Evolutionary conservation across 1,284 basidiomycete genomes (phyloP), one percentile per base, ranked within the genome.

Genomic region (Cryptococcus amylolentus): DNA sequence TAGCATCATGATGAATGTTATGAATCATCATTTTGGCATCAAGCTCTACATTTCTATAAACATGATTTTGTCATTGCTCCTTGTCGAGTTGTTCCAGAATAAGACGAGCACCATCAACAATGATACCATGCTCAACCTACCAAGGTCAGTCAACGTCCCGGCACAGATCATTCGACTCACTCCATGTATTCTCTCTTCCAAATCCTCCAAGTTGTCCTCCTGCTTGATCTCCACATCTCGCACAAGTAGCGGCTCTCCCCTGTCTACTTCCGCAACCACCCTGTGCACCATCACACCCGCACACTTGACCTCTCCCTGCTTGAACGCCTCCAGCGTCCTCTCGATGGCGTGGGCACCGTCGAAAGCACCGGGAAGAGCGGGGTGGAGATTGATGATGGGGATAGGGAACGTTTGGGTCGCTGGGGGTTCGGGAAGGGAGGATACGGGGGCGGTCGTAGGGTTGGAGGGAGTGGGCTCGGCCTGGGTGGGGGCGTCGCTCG

Each of bases 371-470:
- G 96, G 96, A 2, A 98, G 80, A 5, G 95, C 96, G 9, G 96
- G 95, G 70, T 98, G 96, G 10, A 98, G 81, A 73, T 98, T 98
- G 80, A 98, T 96, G 64, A 96, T 89, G 0, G 91, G 88, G 6
- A 95, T 85, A 5, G 83, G 80, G 54, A 78, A 78, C 9, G 14
- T n/a, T 51, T 65, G 67, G 26, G 52, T 63, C 16, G 39, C 38
- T 12, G 69, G 59, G 9, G 61, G 60, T 12, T 39, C 27, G 18
- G 69, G 67, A 14, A 67, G 56, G 27, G 23, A 9, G 2, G 41
- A 14, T 4, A 40, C 16, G 51, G 40, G 26, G 18, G 28, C 39
- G 5, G n/a, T 27, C 7, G 40, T 18, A 7, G 14, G 20, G 27
- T 43, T 41, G 12, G 55, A 54, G 27, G 62, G 55, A 9, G 57